Evolutionary conservation across 306 rosid species (phyloP).

Genomic region (Pterocarpus macrocarpus): DNA sequence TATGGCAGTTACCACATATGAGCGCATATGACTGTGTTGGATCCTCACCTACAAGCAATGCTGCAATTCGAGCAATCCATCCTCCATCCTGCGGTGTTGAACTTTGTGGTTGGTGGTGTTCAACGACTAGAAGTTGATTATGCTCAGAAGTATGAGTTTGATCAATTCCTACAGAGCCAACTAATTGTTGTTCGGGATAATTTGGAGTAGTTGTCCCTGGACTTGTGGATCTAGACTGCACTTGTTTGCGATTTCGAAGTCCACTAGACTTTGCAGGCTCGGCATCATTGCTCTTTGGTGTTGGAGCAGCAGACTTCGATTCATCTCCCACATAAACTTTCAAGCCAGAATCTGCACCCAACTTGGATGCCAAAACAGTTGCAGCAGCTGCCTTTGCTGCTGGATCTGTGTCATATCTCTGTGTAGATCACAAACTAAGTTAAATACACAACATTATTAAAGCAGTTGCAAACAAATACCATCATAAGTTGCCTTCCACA

Average conservation of each 20-base stretch:
- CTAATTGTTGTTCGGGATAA: constrained; percentile 57
- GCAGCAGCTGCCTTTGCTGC: constrained; percentile 99
- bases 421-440: constrained; percentile 48
- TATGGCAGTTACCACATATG: constrained; percentile 90
- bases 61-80: constrained; percentile 87
- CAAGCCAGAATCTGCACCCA: constrained; percentile 91
- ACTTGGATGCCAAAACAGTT: constrained; percentile 85
- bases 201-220: constrained; percentile 53
- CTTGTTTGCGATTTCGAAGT: constrained; percentile 80
- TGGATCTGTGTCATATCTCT: constrained; percentile 97
- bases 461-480: constrained; percentile 21
- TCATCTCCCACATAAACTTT: constrained; percentile 73
- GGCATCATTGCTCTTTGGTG: constrained; percentile 71
- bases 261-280: constrained; percentile 67
- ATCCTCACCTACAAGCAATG: constrained; percentile 96
- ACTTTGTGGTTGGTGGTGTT: constrained; percentile 73
- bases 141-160: constrained; percentile 54
- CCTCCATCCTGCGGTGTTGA: constrained; percentile 69
- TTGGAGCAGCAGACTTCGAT: constrained; percentile 49
- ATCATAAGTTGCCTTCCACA: constrained; percentile 32
- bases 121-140: constrained; percentile 65
- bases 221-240: constrained; percentile 55
- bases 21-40: constrained; percentile 91
- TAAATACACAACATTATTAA: constrained; percentile 20
- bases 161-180: constrained; percentile 54